Percentiles rank a stretch among this genome's conserved stretches.
Evolutionary conservation across 345 rosid genomes (phyloP).

Genomic region (Brassica juncea): DNA sequence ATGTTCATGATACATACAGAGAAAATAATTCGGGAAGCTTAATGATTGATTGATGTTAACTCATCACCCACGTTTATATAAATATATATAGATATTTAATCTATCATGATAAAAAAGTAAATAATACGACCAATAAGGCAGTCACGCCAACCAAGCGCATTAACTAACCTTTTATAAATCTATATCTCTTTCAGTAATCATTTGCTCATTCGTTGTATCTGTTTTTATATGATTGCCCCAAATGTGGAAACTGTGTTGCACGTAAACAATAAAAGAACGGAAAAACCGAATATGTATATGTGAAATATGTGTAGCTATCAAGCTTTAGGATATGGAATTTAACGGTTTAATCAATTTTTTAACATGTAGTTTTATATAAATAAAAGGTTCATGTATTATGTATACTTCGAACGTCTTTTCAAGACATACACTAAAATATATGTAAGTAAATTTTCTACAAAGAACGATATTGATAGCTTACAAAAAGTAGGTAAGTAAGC

Average conservation of each 20-base stretch:
- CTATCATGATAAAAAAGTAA: slow-evolving; percentile 21
- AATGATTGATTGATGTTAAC: slow-evolving; percentile 45
- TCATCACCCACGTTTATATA: slow-evolving; percentile 27
- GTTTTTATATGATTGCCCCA: slow-evolving; percentile 9
- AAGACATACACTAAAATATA: neutral
- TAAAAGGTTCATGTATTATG: neutral
- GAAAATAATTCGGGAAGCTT: slow-evolving; percentile 30
- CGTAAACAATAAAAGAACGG: neutral
- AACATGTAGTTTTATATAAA: neutral
- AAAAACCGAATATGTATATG: neutral
- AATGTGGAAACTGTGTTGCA: slow-evolving; percentile 8
- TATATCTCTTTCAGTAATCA: slow-evolving; percentile 32
- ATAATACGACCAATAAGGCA: slow-evolving; percentile 15
- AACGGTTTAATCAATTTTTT: neutral
- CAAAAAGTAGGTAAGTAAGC: neutral
- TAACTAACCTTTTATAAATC: slow-evolving; percentile 20
- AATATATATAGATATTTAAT: neutral
- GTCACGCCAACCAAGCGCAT: slow-evolving; percentile 30
- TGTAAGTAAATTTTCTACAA: neutral
- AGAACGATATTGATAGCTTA: neutral
- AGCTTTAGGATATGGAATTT: neutral
- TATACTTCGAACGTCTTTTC: neutral
- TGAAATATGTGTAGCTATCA: slow-evolving; percentile 1
- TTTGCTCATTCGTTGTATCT: neutral
- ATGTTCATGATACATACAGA: slow-evolving; percentile 26